A percentile compares a stretch with the other conserved stretches of the same genome.
Evolutionary conservation across 2,329 filamentous ascomycete species (phyloP).

Genomic region (Thelonectria rubi): DNA sequence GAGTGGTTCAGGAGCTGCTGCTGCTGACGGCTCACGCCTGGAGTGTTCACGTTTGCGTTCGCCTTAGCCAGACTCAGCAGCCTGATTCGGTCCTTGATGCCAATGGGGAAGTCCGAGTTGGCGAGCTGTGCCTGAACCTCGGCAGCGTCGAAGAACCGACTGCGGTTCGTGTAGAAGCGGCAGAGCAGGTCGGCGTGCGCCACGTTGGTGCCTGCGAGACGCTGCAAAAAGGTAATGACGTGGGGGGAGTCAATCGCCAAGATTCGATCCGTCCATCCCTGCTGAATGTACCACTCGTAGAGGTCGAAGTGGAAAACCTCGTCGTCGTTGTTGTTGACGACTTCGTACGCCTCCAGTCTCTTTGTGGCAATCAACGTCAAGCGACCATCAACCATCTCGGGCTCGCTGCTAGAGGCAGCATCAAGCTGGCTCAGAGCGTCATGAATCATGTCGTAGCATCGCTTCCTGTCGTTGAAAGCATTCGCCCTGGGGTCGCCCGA

Average conservation of each 20-base stretch:
- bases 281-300: conserved; percentile 96
- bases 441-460: conserved; percentile 89
- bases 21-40: conserved; percentile 78
- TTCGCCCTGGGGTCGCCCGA: conserved; percentile 73
- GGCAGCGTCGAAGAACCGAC: conserved; percentile 86
- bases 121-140: conserved; percentile 86
- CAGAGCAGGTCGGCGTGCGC: conserved; percentile 90
- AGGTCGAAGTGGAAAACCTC: conserved; percentile 95
- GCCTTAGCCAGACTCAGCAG: conserved; percentile 91
- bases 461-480: conserved; percentile 75
- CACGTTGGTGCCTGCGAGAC: conserved; percentile 75
- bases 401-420: conserved; percentile 70
- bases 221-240: conserved; percentile 85
- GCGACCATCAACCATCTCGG: conserved; percentile 80
- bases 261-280: conserved; percentile 85
- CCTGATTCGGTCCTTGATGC: conserved; percentile 86
- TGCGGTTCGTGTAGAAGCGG: conserved; percentile 87
- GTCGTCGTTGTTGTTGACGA: conserved; percentile 87
- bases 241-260: conserved; percentile 85
- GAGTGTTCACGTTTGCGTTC: conserved; percentile 86
- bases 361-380: conserved; percentile 80
- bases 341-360: conserved; percentile 85
- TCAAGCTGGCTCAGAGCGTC: conserved; percentile 83
- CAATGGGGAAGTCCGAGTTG: conserved; percentile 79
- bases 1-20: conserved; percentile 88